These are phyloP conservation scores for Achaetomium macrosporum DNA, from an alignment of 2,329 filamentous ascomycete genomes.

Conservation along the genomic window DNA sequence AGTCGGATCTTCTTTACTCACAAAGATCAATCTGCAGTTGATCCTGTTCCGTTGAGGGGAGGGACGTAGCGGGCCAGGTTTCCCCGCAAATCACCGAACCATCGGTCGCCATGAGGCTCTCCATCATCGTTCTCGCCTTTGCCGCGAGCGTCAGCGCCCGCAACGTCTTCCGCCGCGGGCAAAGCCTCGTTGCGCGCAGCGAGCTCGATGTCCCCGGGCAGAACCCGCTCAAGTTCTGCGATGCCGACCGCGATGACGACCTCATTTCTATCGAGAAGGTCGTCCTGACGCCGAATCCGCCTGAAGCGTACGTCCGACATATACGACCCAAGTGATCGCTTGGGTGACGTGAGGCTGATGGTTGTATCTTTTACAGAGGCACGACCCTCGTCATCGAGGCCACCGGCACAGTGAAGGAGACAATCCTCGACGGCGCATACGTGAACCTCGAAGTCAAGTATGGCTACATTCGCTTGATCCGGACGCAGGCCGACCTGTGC, in stretches of 20 bases:
- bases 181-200: slow-evolving; percentile 43
- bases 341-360: background rate
- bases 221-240: slow-evolving; percentile 78
- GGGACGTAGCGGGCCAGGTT: background rate
- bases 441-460: slow-evolving; percentile 86
- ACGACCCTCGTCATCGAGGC: slow-evolving; percentile 72
- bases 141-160: slow-evolving; percentile 42
- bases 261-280: slow-evolving; percentile 73
- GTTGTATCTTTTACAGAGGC: slow-evolving; percentile 51
- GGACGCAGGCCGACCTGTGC: slow-evolving; percentile 75
- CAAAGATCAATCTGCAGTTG: background rate
- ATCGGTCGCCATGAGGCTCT: slow-evolving; percentile 35
- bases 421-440: slow-evolving; percentile 71
- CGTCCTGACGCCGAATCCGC: slow-evolving; percentile 80
- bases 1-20: background rate
- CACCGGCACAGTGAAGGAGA: slow-evolving; percentile 64
- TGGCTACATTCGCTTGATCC: slow-evolving; percentile 84
- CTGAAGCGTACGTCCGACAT: slow-evolving; percentile 61
- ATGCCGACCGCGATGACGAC: slow-evolving; percentile 58
- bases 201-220: slow-evolving; percentile 69
- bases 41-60: background rate
- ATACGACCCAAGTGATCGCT: background rate
- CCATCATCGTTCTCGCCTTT: slow-evolving; percentile 39
- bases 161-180: slow-evolving; percentile 42
- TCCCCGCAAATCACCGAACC: slow-evolving; percentile 12